Percentiles rank a stretch among this genome's conserved stretches.
These are phyloP conservation scores for Geotrichum citri-aurantii DNA, from an alignment of 1,139 yeast genomes.

Conservation along the genomic window DNA sequence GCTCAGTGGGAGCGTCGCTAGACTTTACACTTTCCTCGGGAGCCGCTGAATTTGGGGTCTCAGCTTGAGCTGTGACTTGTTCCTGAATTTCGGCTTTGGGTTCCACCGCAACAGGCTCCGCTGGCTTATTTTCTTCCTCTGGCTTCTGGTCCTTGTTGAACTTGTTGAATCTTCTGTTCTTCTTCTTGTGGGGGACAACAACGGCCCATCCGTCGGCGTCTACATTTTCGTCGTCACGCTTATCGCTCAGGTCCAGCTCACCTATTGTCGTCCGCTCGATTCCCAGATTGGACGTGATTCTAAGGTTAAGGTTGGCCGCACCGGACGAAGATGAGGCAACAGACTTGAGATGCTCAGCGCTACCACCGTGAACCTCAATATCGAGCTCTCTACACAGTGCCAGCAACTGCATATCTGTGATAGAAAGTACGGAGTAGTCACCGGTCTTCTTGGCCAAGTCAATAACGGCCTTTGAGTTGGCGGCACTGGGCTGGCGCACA, in stretches of 20 bases:
- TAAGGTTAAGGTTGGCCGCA: slow-evolving; percentile 12
- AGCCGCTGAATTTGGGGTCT: neutral
- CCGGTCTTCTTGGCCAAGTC: slow-evolving; percentile 85
- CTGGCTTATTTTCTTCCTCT: neutral
- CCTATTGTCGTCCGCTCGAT: slow-evolving; percentile 12
- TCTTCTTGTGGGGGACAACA: slow-evolving; percentile 24
- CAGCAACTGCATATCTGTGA: slow-evolving; percentile 85
- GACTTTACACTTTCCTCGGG: slow-evolving; percentile 12
- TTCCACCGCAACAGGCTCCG: neutral
- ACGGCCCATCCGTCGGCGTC: slow-evolving; percentile 34
- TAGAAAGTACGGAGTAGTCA: slow-evolving; percentile 79
- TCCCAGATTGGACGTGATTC: slow-evolving; percentile 14
- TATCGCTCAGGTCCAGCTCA: slow-evolving; percentile 1
- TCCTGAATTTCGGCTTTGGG: neutral
- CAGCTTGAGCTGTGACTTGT: slow-evolving; percentile 6
- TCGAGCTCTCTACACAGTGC: slow-evolving; percentile 90
- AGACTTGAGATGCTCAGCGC: slow-evolving; percentile 38
- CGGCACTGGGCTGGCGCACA: slow-evolving; percentile 68
- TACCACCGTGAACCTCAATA: slow-evolving; percentile 58
- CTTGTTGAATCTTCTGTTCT: slow-evolving; percentile 20
- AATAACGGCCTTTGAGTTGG: slow-evolving; percentile 56
- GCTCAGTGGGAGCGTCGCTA: slow-evolving; percentile 10
- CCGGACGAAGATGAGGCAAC: slow-evolving; percentile 8
- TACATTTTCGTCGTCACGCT: slow-evolving; percentile 20
- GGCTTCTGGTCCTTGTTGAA: slow-evolving; percentile 12